Evolutionary conservation across 83 land plant genomes (phyloP).

Genomic region (Thuja plicata): DNA sequence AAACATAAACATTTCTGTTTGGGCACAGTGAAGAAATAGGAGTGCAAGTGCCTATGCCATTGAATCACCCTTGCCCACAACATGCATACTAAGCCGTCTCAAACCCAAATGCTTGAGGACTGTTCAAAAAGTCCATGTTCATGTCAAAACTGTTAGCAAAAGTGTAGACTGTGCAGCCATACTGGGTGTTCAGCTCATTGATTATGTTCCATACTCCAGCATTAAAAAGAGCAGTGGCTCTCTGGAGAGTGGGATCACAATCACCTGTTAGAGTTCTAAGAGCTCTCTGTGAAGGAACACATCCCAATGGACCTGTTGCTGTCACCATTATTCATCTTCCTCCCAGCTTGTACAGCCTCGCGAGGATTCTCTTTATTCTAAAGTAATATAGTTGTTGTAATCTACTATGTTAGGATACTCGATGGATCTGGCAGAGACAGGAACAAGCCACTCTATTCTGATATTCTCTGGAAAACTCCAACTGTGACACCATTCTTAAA

Average conservation of each 20-base stretch:
- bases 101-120: constrained; percentile 49
- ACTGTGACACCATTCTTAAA: constrained; percentile 41
- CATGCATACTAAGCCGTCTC: constrained; percentile 35
- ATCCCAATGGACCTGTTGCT: constrained; percentile 67
- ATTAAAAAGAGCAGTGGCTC: constrained; percentile 42
- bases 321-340: constrained; percentile 64
- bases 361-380: constrained; percentile 46
- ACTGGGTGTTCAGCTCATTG: constrained; percentile 29
- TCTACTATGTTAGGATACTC: constrained; percentile 35
- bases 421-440: constrained; percentile 34
- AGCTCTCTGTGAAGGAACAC: constrained; percentile 60
- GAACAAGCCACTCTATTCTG: constrained; percentile 44
- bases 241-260: constrained; percentile 39
- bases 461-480: constrained; percentile 40
- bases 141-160: constrained; percentile 31
- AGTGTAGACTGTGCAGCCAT: constrained; percentile 29
- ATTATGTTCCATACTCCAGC: constrained; percentile 32
- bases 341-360: constrained; percentile 55
- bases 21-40: constrained; percentile 28
- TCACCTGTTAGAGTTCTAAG: constrained; percentile 28
- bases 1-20: constrained; percentile 28
- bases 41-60: constrained; percentile 40
- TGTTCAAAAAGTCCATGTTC: constrained; percentile 34
- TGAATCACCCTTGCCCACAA: constrained; percentile 60
- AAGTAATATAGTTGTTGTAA: constrained; percentile 36